A percentile compares a stretch with the other conserved stretches of the same genome.
phyloP scores from a whole-genome alignment of 345 rosid genomes.

The Syzygium aqueum region DNA sequence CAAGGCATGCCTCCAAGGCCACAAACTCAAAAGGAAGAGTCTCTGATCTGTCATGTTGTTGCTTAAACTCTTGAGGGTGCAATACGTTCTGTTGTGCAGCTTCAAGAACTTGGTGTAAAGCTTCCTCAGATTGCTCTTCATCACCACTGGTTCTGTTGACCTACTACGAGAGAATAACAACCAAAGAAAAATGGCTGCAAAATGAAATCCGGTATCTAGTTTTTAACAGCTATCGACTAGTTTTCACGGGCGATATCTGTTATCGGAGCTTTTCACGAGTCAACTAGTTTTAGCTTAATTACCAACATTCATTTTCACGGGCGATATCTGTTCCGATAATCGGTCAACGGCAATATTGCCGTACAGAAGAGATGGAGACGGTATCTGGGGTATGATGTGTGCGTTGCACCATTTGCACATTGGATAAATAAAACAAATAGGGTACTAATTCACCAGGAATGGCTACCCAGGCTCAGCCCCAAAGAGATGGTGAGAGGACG shows the following conservation, averaged over 20 bases:
- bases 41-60: slow-evolving; percentile 27
- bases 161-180: not conserved
- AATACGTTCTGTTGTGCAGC: not conserved
- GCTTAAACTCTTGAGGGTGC: not conserved
- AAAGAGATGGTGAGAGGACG: not conserved
- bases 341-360: not conserved
- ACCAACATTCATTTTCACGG: not conserved
- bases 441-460: not conserved
- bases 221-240: not conserved
- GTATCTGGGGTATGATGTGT: not conserved
- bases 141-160: not conserved
- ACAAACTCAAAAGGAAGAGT: slow-evolving; percentile 64
- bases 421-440: not conserved
- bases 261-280: not conserved
- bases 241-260: not conserved
- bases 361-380: not conserved
- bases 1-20: slow-evolving; percentile 60
- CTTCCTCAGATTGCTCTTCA: not conserved
- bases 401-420: not conserved
- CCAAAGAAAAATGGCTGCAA: not conserved
- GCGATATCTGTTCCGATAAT: not conserved
- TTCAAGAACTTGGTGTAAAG: not conserved
- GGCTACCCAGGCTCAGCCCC: not conserved
- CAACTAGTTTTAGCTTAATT: not conserved
- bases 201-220: not conserved